phyloP scores from a whole-genome alignment of 164 flowering plant species.

The Dillenia turbinata region DNA sequence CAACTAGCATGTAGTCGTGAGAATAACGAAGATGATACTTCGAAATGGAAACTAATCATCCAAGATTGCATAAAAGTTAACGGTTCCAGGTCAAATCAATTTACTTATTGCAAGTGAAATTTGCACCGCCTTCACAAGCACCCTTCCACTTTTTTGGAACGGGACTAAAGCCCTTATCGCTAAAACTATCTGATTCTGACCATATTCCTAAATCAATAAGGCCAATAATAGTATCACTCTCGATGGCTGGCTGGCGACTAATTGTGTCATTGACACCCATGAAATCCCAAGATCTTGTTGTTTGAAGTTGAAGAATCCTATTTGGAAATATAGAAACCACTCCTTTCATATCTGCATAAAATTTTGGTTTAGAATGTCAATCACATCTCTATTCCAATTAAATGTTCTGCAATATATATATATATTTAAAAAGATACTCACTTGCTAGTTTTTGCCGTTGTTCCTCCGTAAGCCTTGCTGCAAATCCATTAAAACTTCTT shows the following conservation, averaged over 20 bases:
- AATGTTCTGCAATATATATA: not conserved
- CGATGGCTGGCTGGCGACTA: not conserved
- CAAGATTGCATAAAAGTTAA: too few species aligned
- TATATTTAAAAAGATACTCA: conserved; percentile 8
- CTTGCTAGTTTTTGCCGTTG: conserved; percentile 22
- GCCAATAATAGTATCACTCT: conserved; percentile 30
- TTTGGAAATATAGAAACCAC: conserved; percentile 35
- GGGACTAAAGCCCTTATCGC: conserved; percentile 14
- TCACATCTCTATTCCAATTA: too few species aligned
- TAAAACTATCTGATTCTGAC: conserved; percentile 32
- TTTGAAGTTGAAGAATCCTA: conserved; percentile 14
- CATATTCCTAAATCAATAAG: conserved; percentile 35
- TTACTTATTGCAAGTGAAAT: too few species aligned
- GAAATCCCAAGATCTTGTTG: conserved; percentile 51
- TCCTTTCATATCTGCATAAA: conserved; percentile 16
- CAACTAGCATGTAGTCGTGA: too few species aligned
- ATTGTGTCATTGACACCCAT: conserved; percentile 19
- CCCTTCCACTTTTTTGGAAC: too few species aligned
- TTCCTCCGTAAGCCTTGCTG: conserved; percentile 24
- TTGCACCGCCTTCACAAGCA: too few species aligned
- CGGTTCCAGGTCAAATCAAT: too few species aligned
- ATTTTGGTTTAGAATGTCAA: too few species aligned
- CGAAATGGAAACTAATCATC: too few species aligned
- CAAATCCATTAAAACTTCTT: conserved; percentile 43
- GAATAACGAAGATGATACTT: too few species aligned